Evolutionary conservation across 2,329 filamentous ascomycete species (phyloP), one percentile per base, ranked within the genome.

Genomic region (Ascochyta fabae): DNA sequence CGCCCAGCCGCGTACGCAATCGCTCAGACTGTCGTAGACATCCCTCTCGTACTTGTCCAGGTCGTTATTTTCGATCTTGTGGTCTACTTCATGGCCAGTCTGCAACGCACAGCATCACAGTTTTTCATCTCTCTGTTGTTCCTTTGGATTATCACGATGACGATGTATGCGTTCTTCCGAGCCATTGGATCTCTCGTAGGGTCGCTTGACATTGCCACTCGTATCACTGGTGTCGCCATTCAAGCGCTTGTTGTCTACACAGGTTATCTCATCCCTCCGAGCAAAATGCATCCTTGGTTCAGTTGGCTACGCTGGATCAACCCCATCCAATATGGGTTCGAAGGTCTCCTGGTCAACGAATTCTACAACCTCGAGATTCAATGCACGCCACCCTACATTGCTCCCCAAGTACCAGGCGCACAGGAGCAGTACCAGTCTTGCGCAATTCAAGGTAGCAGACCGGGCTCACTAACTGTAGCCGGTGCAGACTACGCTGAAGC

Each of bases 311-410:
- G 67, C 8, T 79, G 76, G 71, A 71, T 79, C 58, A 79, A 79
- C 59, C 88, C 88, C 0, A 76, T 92, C 3, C 84, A 88, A 0
- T 91, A 91, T 54, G 86, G 81, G 0, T 92, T 91, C 53, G 86
- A 91, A 60, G 83, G 83, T 0, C 72, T 92, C 0, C 79, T 91
- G 66, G 79, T 86, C 0, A 92, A 92, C 63, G 89, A 92, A 68
- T 91, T 92, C 53, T 81, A 88, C 59, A 76, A 75, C 27, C 73
- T 86, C 1, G 71, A 81, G 1, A 79, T 88, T 26, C 67, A 81
- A 53, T 89, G 86, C 60, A 78, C 78, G 2, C 68, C 80, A 2
- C 82, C 84, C 0, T 84, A 79, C 48, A 77, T 88, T 4, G 83
- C 88, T 0, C 87, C 86, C 0, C 74, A 78, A 16, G 77, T 82